Conservation (phyloP, 2,329 filamentous ascomycete species). For the Colletotrichum higginsianum region DNA sequence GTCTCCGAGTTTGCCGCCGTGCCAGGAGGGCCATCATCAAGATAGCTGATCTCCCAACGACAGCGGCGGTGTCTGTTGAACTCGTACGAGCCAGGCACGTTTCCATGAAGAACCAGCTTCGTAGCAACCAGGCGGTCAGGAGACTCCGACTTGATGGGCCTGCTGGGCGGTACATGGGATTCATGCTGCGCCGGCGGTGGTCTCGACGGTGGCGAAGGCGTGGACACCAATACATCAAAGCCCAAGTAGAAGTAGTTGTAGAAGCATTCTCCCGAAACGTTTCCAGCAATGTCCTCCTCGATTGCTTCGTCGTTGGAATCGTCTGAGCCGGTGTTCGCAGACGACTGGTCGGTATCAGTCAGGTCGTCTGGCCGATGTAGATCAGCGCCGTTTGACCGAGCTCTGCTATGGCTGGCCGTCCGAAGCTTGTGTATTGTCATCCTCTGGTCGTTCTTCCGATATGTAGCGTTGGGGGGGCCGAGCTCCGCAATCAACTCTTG, state of each 20-base stretch:
- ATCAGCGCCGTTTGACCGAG: conserved; percentile 61
- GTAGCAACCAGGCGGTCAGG: conserved; percentile 84
- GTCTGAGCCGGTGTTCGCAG: conserved; percentile 79
- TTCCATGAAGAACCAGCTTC: conserved; percentile 94
- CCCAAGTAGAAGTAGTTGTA: conserved; percentile 98
- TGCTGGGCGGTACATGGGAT: conserved; percentile 47
- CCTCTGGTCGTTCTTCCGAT: conserved; percentile 89
- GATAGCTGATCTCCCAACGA: conserved; percentile 83
- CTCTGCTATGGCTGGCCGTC: conserved; percentile 65
- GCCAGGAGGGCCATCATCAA: conserved; percentile 61
- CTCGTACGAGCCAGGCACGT: conserved; percentile 94
- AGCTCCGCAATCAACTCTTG: conserved; percentile 93
- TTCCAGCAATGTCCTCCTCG: conserved; percentile 68
- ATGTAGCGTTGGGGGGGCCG: conserved; percentile 93
- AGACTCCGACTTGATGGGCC: conserved; percentile 57
- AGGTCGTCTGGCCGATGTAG: conserved; percentile 68
- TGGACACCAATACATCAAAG: conserved; percentile 93
- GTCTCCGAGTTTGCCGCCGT: conserved; percentile 80
- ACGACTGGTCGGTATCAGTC: conserved; percentile 83
- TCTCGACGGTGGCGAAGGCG: conserved; percentile 76
- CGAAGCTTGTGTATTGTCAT: conserved; percentile 86
- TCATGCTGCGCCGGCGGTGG: conserved; percentile 65
- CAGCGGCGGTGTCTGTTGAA: conserved; percentile 95
- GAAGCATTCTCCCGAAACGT: conserved; percentile 82
- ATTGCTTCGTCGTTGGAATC: conserved; percentile 72